A percentile compares a stretch with the other conserved stretches of the same genome.
Evolutionary conservation across 306 rosid species (phyloP).

Genomic region (Urtica urens): DNA sequence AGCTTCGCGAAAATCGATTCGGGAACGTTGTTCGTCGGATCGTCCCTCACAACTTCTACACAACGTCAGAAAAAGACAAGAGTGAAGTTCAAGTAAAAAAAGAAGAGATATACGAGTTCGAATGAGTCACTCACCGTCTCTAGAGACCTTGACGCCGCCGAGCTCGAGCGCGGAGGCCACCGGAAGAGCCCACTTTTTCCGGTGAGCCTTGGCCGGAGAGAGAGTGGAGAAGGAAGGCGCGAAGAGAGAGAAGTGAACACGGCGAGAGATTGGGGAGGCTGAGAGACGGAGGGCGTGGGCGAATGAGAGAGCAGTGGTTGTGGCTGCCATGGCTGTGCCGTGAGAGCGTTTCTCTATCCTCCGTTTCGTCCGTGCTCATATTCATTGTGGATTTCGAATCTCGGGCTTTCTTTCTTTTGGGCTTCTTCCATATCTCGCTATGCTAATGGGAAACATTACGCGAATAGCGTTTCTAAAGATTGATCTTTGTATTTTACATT

Average conservation of each 20-base stretch:
- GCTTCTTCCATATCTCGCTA: no score
- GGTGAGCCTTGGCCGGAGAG: conserved; percentile 22
- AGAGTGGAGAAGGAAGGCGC: conserved; percentile 22
- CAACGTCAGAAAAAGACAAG: neutral
- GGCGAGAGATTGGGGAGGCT: conserved; percentile 28
- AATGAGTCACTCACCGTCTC: conserved; percentile 37
- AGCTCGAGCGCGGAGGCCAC: conserved; percentile 45
- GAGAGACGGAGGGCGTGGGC: conserved; percentile 34
- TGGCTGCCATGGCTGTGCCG: neutral
- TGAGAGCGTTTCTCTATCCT: no score
- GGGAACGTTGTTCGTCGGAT: conserved; percentile 87
- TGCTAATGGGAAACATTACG: no score
- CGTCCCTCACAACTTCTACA: conserved; percentile 85
- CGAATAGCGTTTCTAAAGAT: no score
- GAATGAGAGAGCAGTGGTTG: conserved; percentile 33
- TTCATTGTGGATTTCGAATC: no score
- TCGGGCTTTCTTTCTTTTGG: no score
- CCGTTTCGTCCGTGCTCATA: no score
- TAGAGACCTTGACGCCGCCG: conserved; percentile 67
- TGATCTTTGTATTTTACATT: no score
- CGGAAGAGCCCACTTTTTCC: conserved; percentile 62
- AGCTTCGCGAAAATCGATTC: conserved; percentile 74
- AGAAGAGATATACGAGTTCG: neutral
- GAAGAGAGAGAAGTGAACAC: conserved; percentile 38
- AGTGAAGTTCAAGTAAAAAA: neutral